Base-by-base conservation (phyloP, 2,329 filamentous ascomycete species). In the Biscogniauxia mediterranea region DNA sequence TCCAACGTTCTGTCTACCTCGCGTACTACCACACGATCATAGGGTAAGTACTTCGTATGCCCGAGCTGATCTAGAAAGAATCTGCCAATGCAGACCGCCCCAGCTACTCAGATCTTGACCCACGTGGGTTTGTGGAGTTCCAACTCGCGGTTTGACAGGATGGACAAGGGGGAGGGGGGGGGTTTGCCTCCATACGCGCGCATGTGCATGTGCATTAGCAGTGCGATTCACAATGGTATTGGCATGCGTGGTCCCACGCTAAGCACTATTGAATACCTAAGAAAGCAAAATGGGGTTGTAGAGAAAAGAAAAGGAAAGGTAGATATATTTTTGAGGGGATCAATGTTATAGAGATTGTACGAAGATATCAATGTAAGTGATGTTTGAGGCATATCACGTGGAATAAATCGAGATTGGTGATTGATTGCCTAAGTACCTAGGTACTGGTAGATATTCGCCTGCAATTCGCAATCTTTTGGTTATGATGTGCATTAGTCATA, bases 41-140 rank as follows among this genome's bases (percentile, higher is more conserved):
- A 17, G 52, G 9, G 3, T n/a, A 20, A 28, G 28, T 54, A n/a
- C n/a, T n/a, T n/a, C n/a, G n/a, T n/a, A n/a, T 55, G 32, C 28
- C 19, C 21, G 15, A 49, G 21, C 19, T 23, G 57, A 58, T 52
- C 60, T 57, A 49, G 28, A 46, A 17, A 32, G 56, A 25, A 55
- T 63, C 56, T 61, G 52, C n/a, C 25, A 62, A 57, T 62, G 61
- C 54, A 25, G 38, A 52, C 23, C 57, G 55, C 26, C 32, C 28
- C 7, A 23, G 23, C 23, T 23, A 23, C 23, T 23, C 5, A 52
- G 19, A 26, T 52, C 38, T 15, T 46, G 25, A 38, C n/a, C 50
- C 63, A 67, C 65, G 63, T 65, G 63, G 17, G 61, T 63, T 67
- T 61, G 63, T 64, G 63, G 56, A 38, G 57, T 61, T 26, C 42